These are phyloP conservation scores for grape (Vitis vinifera) DNA, from an alignment of 164 flowering plant genomes.

Conservation along the genomic window DNA sequence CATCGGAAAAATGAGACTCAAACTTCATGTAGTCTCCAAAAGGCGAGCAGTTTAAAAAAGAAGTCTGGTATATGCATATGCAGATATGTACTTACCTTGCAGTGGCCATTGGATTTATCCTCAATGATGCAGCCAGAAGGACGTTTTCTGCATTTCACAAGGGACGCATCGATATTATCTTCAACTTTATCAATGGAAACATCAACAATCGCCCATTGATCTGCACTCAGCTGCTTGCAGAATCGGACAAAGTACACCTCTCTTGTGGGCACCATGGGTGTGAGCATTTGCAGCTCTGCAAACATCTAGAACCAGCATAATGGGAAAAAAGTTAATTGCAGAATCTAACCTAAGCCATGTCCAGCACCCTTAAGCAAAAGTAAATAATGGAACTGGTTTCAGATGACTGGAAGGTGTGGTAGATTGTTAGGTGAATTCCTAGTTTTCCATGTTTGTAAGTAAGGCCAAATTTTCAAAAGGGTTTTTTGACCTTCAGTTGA, in stretches of 20 bases:
- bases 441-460: no score
- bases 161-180: slow-evolving; percentile 70
- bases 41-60: not conserved
- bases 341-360: no score
- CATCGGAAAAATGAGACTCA: not conserved
- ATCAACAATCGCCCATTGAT: slow-evolving; percentile 91
- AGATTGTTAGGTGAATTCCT: no score
- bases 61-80: no score
- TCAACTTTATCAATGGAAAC: slow-evolving; percentile 84
- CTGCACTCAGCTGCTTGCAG: slow-evolving; percentile 72
- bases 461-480: no score
- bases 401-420: no score
- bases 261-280: slow-evolving; percentile 87
- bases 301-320: slow-evolving; percentile 66
- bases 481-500: no score
- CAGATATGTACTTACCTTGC: slow-evolving; percentile 52
- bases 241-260: slow-evolving; percentile 81
- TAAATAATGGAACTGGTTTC: no score
- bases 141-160: slow-evolving; percentile 72
- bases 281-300: slow-evolving; percentile 95
- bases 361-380: no score
- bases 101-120: slow-evolving; percentile 88
- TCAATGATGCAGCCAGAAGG: slow-evolving; percentile 98
- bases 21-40: no score
- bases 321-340: not conserved